Evolutionary conservation across 78 protist species (phyloP), one percentile per base, ranked within the genome.

Genomic region (Dictyostelium capitatum): DNA sequence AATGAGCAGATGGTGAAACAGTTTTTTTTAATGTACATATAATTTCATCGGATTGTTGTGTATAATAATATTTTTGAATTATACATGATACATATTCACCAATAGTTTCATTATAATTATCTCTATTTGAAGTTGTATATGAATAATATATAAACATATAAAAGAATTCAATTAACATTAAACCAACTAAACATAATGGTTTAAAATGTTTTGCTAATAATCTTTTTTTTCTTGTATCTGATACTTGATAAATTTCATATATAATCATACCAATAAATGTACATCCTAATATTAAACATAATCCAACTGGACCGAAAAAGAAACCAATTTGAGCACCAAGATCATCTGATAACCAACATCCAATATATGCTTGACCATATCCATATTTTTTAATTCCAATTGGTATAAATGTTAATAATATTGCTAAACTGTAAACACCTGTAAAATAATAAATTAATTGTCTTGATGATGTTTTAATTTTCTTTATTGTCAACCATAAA

Each of bases 231-330:
- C 28, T 47, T 1, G 48, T 41, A 67, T 67, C 75, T 67, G 75
- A 67, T 25, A 25, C 59, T 54, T 77, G 37, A 46, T 84, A 84
- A 14, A 87, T 73, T 37, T 87, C 80, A 64, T 37, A 64, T 50
- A 87, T 30, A 12, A 87, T 54, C 19, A 77, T 17, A 5, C 47
- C 56, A 0, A 87, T 74, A 43, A 67, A 77, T 12, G 30, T 56
- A n/a, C 78, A 41, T 15, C 80, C 83, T 19, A 77, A 8, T 0
- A 32, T 4, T n/a, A 74, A 37, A 30, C 47, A 8, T 8, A 87
- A 17, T 25, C 73, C 59, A 19, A 87, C 25, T 32, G 93, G 93
- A 8, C 53, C 69, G 51, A 59, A 87, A 67, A 87, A 87, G 17
- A 77, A 87, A 12, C 51, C 62, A 64, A 51, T 11, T 77, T 74